Base-by-base conservation (phyloP, 202 grass and related monocot genomes). In the Carex arenaria region DNA sequence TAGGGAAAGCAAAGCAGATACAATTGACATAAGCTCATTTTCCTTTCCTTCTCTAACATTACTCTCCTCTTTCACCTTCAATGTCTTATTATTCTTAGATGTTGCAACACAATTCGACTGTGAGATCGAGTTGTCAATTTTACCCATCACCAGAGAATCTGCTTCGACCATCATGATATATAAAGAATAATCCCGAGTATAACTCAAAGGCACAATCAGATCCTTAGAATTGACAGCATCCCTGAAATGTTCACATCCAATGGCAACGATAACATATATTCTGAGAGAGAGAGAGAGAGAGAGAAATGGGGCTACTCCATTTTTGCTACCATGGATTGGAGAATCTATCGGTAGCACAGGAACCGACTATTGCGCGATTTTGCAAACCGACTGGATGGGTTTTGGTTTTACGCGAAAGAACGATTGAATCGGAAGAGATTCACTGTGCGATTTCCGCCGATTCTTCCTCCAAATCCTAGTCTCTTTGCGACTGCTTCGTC, bases 1-100 rank as follows among this genome's bases (percentile, higher is more conserved):
- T 4, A 82, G 62, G 17, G 80, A 82, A 31, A 82, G 80, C 57
- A 82, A 66, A 82, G 80, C 80, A 9, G 80, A 68, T 47, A 82
- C 80, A 67, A 82, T 82, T 0, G 62, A 65, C 63, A 55, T 68
- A 18, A 82, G 62, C 20, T 82, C 80, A 38, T 82, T 82, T 49
- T 67, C 80, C 43, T 68, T 82, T 66, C 43, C 80, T 67, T 82
- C 64, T 49, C 14, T 82, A 82, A 38, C 34, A 40, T 64, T 80
- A 42, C 18, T 14, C 54, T 62, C 78, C 72, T 77, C 72, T 19
- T 77, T 59, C n/a, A 65, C 59, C 56, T 45, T 47, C 57, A 8
- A 11, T 28, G 15, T 49, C n/a, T 80, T 64, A 22, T 65, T 51
- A 26, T 64, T 40, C 0, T 40, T 49, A 1, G n/a, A 64, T 51